Percentiles rank a stretch among this genome's conserved stretches.
Evolutionary conservation across 1,139 yeast genomes (phyloP).

Genomic region (Nakaseomyces sp.): DNA sequence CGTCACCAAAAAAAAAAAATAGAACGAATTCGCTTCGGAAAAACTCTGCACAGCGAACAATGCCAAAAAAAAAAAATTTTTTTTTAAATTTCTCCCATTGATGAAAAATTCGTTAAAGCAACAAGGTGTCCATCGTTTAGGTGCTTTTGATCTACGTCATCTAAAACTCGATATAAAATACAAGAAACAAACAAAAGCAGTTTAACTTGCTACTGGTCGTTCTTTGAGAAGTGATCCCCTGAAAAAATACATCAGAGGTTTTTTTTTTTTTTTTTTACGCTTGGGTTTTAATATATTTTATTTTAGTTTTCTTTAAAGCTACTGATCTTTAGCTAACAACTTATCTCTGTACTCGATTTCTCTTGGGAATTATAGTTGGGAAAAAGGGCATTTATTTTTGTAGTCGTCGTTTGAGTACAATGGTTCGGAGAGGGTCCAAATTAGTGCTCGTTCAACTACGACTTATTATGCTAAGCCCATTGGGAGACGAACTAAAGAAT

Average conservation of each 20-base stretch:
- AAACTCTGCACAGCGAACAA: neutral
- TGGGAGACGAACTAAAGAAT: no score
- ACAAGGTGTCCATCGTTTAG: neutral
- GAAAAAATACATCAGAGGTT: no score
- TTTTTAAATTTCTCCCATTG: neutral
- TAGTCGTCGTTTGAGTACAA: neutral
- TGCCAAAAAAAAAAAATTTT: neutral
- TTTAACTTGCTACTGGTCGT: neutral
- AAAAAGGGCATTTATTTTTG: neutral
- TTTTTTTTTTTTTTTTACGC: neutral
- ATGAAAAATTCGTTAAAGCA: neutral
- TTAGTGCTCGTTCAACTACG: neutral
- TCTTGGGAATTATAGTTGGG: no score
- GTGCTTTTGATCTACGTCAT: slow-evolving; percentile 1
- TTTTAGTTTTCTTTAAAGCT: no score
- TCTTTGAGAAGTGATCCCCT: neutral
- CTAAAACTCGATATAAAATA: neutral
- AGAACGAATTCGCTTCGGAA: neutral
- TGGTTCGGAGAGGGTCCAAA: neutral
- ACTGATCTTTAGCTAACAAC: no score
- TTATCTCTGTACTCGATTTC: no score
- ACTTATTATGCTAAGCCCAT: neutral
- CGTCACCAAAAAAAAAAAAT: neutral
- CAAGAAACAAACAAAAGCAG: no score
- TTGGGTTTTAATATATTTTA: no score